phyloP scores from a whole-genome alignment of 2,329 filamentous ascomycete genomes.

The Fusarium globosum region DNA sequence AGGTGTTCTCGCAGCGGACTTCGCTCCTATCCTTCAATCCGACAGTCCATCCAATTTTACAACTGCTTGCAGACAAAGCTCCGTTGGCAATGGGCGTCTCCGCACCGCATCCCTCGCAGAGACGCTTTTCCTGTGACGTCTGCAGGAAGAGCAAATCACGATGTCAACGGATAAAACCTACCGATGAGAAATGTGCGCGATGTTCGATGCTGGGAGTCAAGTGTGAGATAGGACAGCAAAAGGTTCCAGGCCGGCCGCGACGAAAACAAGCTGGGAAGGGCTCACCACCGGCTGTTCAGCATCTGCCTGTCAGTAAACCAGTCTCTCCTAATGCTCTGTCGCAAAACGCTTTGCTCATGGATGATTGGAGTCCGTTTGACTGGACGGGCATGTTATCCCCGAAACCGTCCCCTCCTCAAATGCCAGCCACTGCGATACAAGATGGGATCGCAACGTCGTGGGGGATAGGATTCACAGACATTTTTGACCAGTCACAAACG shows the following conservation, averaged over 20 bases:
- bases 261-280: neutral
- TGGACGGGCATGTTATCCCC: neutral
- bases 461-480: neutral
- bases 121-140: neutral
- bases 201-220: neutral
- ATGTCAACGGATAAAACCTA: neutral
- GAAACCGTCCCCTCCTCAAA: accelerated
- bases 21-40: neutral
- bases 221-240: neutral
- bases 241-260: accelerated
- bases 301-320: accelerated
- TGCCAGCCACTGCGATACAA: accelerated
- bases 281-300: neutral
- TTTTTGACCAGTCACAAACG: neutral
- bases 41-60: too few relatives aligned
- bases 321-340: accelerated
- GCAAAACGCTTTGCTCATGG: accelerated
- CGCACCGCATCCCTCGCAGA: neutral
- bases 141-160: neutral
- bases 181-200: neutral
- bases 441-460: neutral
- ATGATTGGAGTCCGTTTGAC: neutral
- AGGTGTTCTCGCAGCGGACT: neutral
- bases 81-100: neutral
- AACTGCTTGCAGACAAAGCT: neutral